Evolutionary conservation across 257 asterid genomes (phyloP).

Genomic region (Datura wrightii): DNA sequence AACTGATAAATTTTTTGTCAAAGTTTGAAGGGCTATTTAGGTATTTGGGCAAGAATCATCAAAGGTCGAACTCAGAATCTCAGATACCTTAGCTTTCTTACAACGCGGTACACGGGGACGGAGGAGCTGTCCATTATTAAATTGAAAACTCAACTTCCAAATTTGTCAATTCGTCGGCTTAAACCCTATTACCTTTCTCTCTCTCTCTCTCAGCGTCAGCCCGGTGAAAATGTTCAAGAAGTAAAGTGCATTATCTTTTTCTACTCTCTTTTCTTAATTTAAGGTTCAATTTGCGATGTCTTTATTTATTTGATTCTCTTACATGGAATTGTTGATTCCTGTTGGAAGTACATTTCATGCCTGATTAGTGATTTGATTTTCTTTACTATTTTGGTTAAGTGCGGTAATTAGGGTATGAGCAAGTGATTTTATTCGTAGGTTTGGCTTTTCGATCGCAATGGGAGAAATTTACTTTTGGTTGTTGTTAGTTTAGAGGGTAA

Average conservation of each 20-base stretch:
- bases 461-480: not conserved
- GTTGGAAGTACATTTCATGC: not conserved
- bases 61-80: not conserved
- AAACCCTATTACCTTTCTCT: slow-evolving; percentile 37
- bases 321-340: not conserved
- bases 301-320: not conserved
- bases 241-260: slow-evolving; percentile 45
- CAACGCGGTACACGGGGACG: slow-evolving; percentile 5
- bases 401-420: not conserved
- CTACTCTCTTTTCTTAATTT: not conserved
- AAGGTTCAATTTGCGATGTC: not conserved
- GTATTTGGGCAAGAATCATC: not conserved
- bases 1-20: not conserved
- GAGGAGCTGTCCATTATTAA: not conserved
- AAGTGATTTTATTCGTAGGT: not conserved
- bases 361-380: not conserved
- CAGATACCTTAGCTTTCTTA: not conserved
- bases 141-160: slow-evolving; percentile 17
- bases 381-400: not conserved
- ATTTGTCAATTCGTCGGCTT: slow-evolving; percentile 24
- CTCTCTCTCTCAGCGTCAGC: slow-evolving; percentile 28
- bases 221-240: slow-evolving; percentile 69
- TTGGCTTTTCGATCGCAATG: slow-evolving; percentile 12
- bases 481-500: not conserved
- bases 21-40: not conserved